Evolutionary conservation across 2,329 filamentous ascomycete genomes (phyloP).

Genomic region (Colletotrichum lindemuthianum): DNA sequence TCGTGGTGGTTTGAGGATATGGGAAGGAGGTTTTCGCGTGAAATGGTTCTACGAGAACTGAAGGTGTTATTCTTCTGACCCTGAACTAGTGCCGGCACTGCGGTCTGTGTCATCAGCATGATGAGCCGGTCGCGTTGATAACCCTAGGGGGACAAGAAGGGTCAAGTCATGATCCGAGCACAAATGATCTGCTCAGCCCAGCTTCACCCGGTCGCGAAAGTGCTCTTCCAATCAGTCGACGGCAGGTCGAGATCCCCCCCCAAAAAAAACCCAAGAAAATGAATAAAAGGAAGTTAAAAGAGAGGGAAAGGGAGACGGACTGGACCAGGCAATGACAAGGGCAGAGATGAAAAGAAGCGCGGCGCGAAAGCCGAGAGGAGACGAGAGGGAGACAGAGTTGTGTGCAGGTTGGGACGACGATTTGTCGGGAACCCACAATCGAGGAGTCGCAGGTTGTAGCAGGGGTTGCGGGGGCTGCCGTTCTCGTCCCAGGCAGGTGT

Average conservation of each 20-base stretch:
- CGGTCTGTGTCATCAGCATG: constrained; percentile 65
- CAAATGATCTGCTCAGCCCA: constrained; percentile 14
- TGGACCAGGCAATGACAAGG: too few relatives aligned
- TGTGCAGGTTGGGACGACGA: constrained; percentile 24
- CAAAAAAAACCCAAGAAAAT: constrained; percentile 6
- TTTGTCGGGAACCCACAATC: constrained; percentile 32
- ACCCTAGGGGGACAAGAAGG: constrained; percentile 26
- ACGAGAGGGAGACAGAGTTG: neutral
- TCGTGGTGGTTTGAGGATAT: constrained; percentile 36
- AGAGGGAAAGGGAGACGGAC: too few relatives aligned
- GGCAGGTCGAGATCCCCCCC: constrained; percentile 2
- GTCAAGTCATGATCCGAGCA: constrained; percentile 36
- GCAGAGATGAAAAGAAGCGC: too few relatives aligned
- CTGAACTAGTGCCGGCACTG: constrained; percentile 57
- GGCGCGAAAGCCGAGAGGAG: too few relatives aligned
- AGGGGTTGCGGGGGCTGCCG: constrained; percentile 31
- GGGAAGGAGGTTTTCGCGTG: constrained; percentile 33
- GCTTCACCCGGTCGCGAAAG: constrained; percentile 3
- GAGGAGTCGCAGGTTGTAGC: constrained; percentile 35
- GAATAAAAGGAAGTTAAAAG: neutral
- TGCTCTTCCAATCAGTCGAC: neutral
- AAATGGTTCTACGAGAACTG: constrained; percentile 43
- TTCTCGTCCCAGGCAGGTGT: constrained; percentile 7
- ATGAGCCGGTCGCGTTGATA: constrained; percentile 46
- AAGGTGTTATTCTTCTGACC: constrained; percentile 52